Evolutionary conservation across 2,329 filamentous ascomycete genomes (phyloP), one percentile per base, ranked within the genome.

Genomic region (Colletotrichum sp.): DNA sequence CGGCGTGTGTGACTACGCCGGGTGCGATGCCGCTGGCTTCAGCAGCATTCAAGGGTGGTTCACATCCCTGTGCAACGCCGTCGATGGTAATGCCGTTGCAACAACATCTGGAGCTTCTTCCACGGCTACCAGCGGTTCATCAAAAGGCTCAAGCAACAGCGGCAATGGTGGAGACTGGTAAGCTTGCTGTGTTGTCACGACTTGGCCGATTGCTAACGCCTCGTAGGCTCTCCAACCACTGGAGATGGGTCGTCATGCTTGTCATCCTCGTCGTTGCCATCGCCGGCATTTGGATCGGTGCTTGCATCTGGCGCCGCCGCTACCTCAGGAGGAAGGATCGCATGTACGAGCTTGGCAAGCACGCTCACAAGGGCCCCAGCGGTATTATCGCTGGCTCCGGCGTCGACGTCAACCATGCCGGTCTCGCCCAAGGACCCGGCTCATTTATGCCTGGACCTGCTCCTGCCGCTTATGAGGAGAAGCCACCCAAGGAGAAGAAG

Each of bases 221-320:
- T 49, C 26, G 16, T 77, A 95, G 94, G 94, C 85, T 95, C 66
- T 88, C 90, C 9, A 89, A 87, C 32, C 95, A 96, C 84, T 95
- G 91, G 87, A 90, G 92, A 86, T 98, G 95, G 95, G 91, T 98
- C 62, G 89, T 96, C 77, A 95, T 97, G 89, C 88, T 97, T 69
- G 92, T 95, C 78, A 87, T 96, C 77, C 89, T 98, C 32, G 89
- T 93, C 59, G 87, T 96, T 76, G 93, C 88, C 69, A 94, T 98
- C 77, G 86, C 89, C 16, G 88, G 88, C 73, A 90, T 95, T 80
- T 94, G 93, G 88, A 85, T 93, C 52, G 88, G 91, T 21, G 93
- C 93, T 52, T 91, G 93, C 81, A 90, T 94, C 83, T 92, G 95
- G 86, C 94, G 95, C 79, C 92, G 92, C 73, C 93, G 93, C 79